phyloP scores from a whole-genome alignment of 768 basidiomycete genomes.

The Russula lepida region DNA sequence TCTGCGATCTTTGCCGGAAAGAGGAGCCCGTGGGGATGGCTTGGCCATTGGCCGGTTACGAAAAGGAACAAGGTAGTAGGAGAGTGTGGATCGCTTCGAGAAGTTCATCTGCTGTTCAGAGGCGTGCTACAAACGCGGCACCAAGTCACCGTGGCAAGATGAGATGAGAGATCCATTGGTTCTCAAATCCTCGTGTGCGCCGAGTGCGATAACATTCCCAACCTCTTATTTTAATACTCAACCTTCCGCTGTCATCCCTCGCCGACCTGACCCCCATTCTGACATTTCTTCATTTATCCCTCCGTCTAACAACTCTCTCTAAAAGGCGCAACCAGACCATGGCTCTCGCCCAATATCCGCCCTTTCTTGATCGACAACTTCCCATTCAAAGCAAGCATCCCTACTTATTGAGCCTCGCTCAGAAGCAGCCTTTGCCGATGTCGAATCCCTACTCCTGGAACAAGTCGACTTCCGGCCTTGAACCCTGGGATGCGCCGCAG shows the following conservation, averaged over 20 bases:
- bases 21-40: slow-evolving; percentile 6
- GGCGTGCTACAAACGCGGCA: slow-evolving; percentile 19
- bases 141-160: slow-evolving; percentile 17
- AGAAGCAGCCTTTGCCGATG: slow-evolving; percentile 11
- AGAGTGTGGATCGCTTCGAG: slow-evolving; percentile 14
- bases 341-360: slow-evolving; percentile 20
- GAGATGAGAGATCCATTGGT: slow-evolving; percentile 16
- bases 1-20: slow-evolving; percentile 5
- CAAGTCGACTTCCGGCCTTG: slow-evolving; percentile 13
- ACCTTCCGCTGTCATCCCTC: slow-evolving; percentile 5
- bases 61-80: slow-evolving; percentile 7
- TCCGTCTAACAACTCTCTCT: slow-evolving; percentile 5
- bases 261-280: slow-evolving; percentile 11
- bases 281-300: slow-evolving; percentile 2
- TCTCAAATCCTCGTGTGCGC: slow-evolving; percentile 14
- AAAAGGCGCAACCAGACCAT: slow-evolving; percentile 17
- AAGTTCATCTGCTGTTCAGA: slow-evolving; percentile 18
- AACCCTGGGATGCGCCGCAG: slow-evolving; percentile 12
- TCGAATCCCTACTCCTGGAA: slow-evolving; percentile 18
- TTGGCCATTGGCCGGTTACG: slow-evolving; percentile 18
- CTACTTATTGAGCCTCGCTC: slow-evolving; percentile 12
- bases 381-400: slow-evolving; percentile 19
- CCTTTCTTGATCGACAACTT: slow-evolving; percentile 16
- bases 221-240: slow-evolving; percentile 16
- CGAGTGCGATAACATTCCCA: slow-evolving; percentile 6